Evolutionary conservation across 352 stramenopile species (phyloP).

Genomic region (Phytophthora constricta): DNA sequence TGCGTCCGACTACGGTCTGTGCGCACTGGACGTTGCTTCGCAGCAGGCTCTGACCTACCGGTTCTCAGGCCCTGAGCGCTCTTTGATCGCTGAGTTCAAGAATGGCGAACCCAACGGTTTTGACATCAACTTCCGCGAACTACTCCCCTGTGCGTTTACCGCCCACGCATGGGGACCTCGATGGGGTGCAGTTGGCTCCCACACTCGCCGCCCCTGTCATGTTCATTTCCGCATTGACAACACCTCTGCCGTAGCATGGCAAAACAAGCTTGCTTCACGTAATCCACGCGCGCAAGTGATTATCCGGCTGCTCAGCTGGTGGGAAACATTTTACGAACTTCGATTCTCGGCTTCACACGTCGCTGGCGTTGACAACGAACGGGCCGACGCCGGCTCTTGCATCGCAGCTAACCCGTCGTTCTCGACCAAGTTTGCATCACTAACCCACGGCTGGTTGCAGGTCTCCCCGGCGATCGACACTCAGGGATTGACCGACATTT

Average conservation of each 20-base stretch:
- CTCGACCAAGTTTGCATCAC: no score
- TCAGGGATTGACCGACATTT: no score
- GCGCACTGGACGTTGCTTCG: not conserved
- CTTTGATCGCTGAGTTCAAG: not conserved
- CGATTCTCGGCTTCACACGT: not conserved
- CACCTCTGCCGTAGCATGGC: not conserved
- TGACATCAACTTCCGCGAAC: slow-evolving; percentile 1
- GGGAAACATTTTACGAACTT: not conserved
- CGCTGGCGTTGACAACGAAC: not conserved
- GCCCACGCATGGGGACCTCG: not conserved
- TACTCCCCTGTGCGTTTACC: not conserved
- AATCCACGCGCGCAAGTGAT: not conserved
- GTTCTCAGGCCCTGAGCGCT: not conserved
- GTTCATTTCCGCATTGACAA: slow-evolving; percentile 1
- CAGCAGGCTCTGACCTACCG: not conserved
- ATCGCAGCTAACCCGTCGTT: no score
- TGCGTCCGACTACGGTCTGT: not conserved
- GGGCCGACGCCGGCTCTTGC: not conserved
- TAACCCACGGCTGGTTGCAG: no score
- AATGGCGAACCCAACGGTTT: not conserved
- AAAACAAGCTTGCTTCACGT: not conserved
- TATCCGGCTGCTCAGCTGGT: not conserved
- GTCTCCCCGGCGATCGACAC: no score
- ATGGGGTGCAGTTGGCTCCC: not conserved
- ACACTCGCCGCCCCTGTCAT: not conserved